These are phyloP conservation scores for Aquilaria malaccensis DNA, from an alignment of 345 rosid genomes.

Conservation along the genomic window DNA sequence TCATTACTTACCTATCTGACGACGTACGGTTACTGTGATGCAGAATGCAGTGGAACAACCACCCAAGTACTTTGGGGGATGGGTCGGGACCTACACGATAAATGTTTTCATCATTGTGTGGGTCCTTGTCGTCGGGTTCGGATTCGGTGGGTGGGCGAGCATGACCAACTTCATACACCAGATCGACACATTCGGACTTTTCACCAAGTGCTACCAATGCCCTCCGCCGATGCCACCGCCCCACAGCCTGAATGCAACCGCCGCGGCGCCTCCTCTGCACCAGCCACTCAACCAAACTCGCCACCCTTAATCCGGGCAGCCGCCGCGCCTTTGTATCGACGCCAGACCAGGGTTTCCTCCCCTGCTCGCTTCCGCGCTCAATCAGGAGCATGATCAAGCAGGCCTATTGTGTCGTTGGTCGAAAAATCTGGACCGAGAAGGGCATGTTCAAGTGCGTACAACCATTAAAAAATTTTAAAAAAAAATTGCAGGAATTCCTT, in stretches of 20 bases:
- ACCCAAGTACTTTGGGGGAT: conserved; percentile 60
- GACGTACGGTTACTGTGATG: conserved; percentile 17
- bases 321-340: conserved; percentile 1
- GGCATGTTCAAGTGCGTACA: too few relatives aligned
- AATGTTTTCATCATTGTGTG: conserved; percentile 81
- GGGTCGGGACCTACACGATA: conserved; percentile 80
- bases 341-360: neutral
- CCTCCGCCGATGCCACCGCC: conserved; percentile 36
- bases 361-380: neutral
- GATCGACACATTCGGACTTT: conserved; percentile 91
- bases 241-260: conserved; percentile 32
- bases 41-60: conserved; percentile 98
- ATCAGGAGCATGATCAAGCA: neutral
- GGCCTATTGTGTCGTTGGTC: conserved; percentile 1
- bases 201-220: conserved; percentile 95
- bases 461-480: too few relatives aligned
- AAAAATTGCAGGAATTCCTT: neutral
- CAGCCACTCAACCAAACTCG: conserved; percentile 40
- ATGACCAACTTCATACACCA: conserved; percentile 80
- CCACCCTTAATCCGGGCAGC: conserved; percentile 21
- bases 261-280: conserved; percentile 29
- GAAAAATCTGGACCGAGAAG: too few relatives aligned
- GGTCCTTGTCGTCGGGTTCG: conserved; percentile 90
- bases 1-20: neutral
- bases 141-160: conserved; percentile 98